These are phyloP conservation scores for Crithidia bombi DNA, from an alignment of 208 protist genomes.

Conservation along the genomic window DNA sequence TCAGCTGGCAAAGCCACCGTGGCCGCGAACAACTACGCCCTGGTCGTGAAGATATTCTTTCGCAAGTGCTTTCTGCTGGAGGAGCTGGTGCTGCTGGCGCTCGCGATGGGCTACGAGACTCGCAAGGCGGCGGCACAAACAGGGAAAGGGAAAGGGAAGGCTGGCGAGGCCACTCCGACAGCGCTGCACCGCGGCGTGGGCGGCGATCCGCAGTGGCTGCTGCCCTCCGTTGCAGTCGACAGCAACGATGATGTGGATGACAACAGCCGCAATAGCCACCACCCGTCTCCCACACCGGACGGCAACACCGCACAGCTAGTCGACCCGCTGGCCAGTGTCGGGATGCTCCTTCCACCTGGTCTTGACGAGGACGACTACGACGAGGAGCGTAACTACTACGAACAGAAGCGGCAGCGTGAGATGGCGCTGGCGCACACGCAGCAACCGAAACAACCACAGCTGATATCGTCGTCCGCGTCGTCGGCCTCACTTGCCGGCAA, in stretches of 20 bases:
- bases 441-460: neutral
- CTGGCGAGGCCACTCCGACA: neutral
- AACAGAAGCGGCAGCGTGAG: constrained; percentile 21
- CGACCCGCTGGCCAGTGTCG: constrained; percentile 15
- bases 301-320: constrained; percentile 2
- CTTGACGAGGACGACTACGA: constrained; percentile 63
- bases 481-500: neutral
- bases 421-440: neutral
- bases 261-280: neutral
- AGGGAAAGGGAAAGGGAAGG: neutral
- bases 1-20: constrained; percentile 39
- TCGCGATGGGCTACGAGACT: constrained; percentile 34
- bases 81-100: constrained; percentile 48
- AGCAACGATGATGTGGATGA: neutral
- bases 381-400: constrained; percentile 35
- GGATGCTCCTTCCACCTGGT: constrained; percentile 47
- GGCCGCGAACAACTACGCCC: constrained; percentile 56
- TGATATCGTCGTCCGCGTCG: neutral
- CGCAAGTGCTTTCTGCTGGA: constrained; percentile 62
- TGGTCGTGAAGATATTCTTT: constrained; percentile 56
- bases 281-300: neutral
- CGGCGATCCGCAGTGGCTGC: neutral
- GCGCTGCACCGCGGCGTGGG: neutral
- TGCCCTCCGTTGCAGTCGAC: constrained; percentile 4
- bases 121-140: neutral